These are phyloP conservation scores for Radiomyces spectabilis DNA, from an alignment of 192 early-diverging fungal species.

Conservation along the genomic window DNA sequence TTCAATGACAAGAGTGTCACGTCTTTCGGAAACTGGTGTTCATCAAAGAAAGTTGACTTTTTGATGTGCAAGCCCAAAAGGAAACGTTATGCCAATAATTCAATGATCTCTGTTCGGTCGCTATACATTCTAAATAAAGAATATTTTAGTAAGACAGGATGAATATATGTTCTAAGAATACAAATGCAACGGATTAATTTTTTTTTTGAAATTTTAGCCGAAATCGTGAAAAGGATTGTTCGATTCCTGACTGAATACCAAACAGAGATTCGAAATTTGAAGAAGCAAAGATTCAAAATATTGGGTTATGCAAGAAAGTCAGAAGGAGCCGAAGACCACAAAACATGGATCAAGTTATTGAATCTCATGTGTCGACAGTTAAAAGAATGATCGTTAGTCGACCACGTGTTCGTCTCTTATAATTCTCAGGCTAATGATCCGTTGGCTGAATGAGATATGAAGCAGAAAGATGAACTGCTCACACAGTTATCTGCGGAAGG, in stretches of 20 bases:
- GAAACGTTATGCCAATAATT: background rate
- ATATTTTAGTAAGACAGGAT: too few species aligned
- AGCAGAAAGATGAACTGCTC: background rate
- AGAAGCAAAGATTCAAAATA: too few species aligned
- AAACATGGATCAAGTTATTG: constrained; percentile 2
- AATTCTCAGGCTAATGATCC: constrained; percentile 1
- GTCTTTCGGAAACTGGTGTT: constrained; percentile 3
- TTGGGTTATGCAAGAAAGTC: too few species aligned
- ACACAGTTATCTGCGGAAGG: constrained; percentile 1
- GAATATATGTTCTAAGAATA: too few species aligned
- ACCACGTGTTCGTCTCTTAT: constrained; percentile 1
- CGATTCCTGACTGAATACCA: too few species aligned
- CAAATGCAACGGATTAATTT: too few species aligned
- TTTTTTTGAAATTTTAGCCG: too few species aligned
- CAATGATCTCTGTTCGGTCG: constrained; percentile 1
- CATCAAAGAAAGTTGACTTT: background rate
- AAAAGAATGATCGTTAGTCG: constrained; percentile 1
- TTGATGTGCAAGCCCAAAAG: background rate
- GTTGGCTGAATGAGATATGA: background rate
- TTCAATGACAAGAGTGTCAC: constrained; percentile 2
- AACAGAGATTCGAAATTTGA: too few species aligned
- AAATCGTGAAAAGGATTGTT: too few species aligned
- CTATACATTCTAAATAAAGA: constrained; percentile 5
- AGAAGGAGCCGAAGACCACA: background rate
- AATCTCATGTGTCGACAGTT: background rate